phyloP scores from a whole-genome alignment of 2,329 filamentous ascomycete species.

The Simplicillium aogashimaense region DNA sequence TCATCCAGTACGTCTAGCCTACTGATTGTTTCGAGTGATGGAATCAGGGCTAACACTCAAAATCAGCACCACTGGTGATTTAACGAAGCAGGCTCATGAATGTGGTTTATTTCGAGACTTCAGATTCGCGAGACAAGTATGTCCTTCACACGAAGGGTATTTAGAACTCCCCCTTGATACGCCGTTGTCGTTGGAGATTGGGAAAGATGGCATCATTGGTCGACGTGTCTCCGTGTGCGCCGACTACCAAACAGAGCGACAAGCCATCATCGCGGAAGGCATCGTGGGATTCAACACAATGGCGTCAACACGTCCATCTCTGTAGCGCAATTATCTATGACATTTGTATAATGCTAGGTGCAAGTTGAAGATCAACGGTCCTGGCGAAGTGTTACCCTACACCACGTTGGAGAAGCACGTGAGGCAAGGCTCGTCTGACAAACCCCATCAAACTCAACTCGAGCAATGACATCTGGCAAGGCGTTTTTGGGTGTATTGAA shows the following conservation, averaged over 20 bases:
- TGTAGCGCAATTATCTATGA: background rate
- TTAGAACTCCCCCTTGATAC: constrained; percentile 24
- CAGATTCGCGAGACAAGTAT: constrained; percentile 11
- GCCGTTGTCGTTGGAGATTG: constrained; percentile 33
- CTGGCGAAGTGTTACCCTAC: too few species aligned
- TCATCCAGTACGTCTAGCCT: constrained; percentile 31
- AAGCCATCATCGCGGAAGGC: constrained; percentile 31
- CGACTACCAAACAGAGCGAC: constrained; percentile 11
- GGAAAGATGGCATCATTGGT: constrained; percentile 36
- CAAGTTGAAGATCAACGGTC: too few species aligned
- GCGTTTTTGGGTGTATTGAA: too few species aligned
- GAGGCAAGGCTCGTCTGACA: too few species aligned
- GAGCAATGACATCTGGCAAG: too few species aligned
- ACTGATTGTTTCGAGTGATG: background rate
- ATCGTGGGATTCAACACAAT: constrained; percentile 37
- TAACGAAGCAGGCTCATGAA: constrained; percentile 26
- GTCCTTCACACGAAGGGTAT: constrained; percentile 5
- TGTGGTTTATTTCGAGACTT: constrained; percentile 33
- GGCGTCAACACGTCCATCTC: constrained; percentile 1
- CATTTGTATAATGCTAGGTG: too few species aligned
- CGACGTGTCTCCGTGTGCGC: constrained; percentile 32
- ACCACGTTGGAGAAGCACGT: too few species aligned
- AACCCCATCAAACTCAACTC: too few species aligned
- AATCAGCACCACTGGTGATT: constrained; percentile 29
- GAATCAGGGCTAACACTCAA: constrained; percentile 6